Evolutionary conservation across 768 basidiomycete species (phyloP).

Genomic region (Leccinum subtestaceum): DNA sequence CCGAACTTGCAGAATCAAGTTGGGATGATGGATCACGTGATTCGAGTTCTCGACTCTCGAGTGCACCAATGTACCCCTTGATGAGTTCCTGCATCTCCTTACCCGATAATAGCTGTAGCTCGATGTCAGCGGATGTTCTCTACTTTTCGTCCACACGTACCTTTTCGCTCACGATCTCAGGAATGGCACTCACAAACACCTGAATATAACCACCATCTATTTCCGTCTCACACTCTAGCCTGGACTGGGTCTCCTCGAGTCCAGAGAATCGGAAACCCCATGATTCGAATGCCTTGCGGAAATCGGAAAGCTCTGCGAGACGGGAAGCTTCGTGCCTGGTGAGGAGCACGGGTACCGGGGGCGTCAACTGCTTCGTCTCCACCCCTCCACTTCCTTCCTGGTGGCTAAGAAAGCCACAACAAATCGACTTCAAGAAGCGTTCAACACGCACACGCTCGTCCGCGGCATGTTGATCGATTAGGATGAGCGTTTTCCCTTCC

Average conservation of each 20-base stretch:
- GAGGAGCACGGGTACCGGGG: slow-evolving; percentile 60
- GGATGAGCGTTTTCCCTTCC: slow-evolving; percentile 46
- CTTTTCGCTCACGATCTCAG: slow-evolving; percentile 71
- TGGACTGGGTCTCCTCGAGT: slow-evolving; percentile 25
- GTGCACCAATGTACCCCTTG: slow-evolving; percentile 64
- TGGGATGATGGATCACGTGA: slow-evolving; percentile 17
- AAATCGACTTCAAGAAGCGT: slow-evolving; percentile 69
- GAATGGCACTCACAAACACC: slow-evolving; percentile 59
- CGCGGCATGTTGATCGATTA: slow-evolving; percentile 98
- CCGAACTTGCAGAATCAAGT: slow-evolving; percentile 1
- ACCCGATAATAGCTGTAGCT: slow-evolving; percentile 54
- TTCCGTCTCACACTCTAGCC: slow-evolving; percentile 17
- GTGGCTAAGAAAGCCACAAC: slow-evolving; percentile 56
- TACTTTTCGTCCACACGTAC: slow-evolving; percentile 26
- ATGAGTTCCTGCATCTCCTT: slow-evolving; percentile 75
- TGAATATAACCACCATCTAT: slow-evolving; percentile 51
- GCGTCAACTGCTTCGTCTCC: slow-evolving; percentile 43
- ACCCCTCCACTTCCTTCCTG: slow-evolving; percentile 37
- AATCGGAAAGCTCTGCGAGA: slow-evolving; percentile 40
- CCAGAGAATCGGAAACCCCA: slow-evolving; percentile 70
- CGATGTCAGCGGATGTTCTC: slow-evolving; percentile 9
- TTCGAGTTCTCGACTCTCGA: slow-evolving; percentile 47
- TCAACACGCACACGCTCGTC: slow-evolving; percentile 95
- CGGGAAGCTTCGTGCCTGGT: slow-evolving; percentile 59
- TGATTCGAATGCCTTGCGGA: slow-evolving; percentile 48